Evolutionary conservation across 1,284 basidiomycete genomes (phyloP).

Genomic region (Neolentinus lepideus): DNA sequence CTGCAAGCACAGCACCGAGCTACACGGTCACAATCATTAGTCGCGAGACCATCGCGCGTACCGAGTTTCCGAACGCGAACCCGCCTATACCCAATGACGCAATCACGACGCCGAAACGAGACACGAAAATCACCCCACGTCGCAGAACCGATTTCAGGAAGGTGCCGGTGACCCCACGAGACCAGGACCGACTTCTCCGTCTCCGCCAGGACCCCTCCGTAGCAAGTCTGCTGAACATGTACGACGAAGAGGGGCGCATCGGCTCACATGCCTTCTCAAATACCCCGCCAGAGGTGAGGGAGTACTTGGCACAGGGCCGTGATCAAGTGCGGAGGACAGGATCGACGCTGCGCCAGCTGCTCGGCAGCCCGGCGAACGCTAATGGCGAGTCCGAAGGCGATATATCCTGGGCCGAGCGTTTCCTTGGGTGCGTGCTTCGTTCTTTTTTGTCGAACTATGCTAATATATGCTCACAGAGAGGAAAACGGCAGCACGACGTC

Average conservation of each 20-base stretch:
- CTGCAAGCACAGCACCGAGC: conserved; percentile 44
- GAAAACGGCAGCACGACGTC: conserved; percentile 14
- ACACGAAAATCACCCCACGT: conserved; percentile 5
- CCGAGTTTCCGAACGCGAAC: conserved; percentile 59
- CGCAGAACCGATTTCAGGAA: conserved; percentile 12
- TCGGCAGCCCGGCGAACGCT: conserved; percentile 40
- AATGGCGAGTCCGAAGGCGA: conserved; percentile 48
- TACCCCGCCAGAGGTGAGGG: conserved; percentile 33
- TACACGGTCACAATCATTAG: conserved; percentile 64
- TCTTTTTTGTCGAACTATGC: conserved; percentile 7
- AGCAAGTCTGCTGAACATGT: conserved; percentile 60
- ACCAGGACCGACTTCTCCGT: conserved; percentile 43
- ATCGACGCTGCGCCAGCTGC: conserved; percentile 64
- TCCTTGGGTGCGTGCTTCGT: conserved; percentile 44
- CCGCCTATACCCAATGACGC: conserved; percentile 21
- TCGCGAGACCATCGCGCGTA: conserved; percentile 51
- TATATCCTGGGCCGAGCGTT: conserved; percentile 74
- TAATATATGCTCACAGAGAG: conserved; percentile 9
- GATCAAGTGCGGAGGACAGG: conserved; percentile 51
- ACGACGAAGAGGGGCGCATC: conserved; percentile 63
- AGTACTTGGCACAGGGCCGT: conserved; percentile 21
- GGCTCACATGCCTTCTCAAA: conserved; percentile 58
- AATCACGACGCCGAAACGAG: conserved; percentile 22
- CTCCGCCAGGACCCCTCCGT: conserved; percentile 72
- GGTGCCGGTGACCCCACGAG: conserved; percentile 35